Base-by-base conservation (phyloP, 371 early-diverging fungal species). In the Syncephalastrum sp. region DNA sequence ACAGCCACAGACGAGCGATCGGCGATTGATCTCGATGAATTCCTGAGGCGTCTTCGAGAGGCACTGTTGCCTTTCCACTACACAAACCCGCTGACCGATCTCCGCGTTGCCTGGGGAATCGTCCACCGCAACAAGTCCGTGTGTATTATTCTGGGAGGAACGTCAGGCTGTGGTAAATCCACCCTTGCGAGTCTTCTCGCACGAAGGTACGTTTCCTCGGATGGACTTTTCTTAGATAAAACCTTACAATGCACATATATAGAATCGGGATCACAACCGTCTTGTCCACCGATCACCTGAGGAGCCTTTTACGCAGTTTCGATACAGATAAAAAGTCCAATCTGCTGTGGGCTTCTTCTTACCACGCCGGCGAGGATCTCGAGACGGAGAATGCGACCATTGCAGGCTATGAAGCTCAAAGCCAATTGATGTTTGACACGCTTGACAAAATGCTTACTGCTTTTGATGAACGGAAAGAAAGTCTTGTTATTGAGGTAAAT, bases 191-290 rank as follows among this genome's bases (percentile, higher is more conserved):
- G 70, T 50, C 44, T 74, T 10, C 54, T 74, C 19, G 74, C 71
- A 6, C 70, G 63, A 27, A 50, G 54, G 57, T 56, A 56, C 13
- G 24, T 43, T 27, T 14, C 5, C 21, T 19, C 42, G 14, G 17
- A 4, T 0, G 21, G 42, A 1, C 14, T 2, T 38, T 38, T 52
- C 42, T n/a, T 52, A n/a, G 21, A 21, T 38, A 38, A 45, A 1
- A 6, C 54, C 43, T 14, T 17, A 16, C 21, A 5, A 16, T 23
- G 5, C 15, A 16, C 25, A 16, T 12, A 24, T 29, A 14, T 49
- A 60, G 74, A 14, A 67, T 73, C 38, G 71, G 72, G 12, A 64
- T 73, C 19, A 73, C 72, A 0, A 73, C 74, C 3, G 68, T 73
- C 4, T 41, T 73, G 14, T 71, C 72, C 14, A 74, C 72, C 25